Conservation (phyloP, 2,329 filamentous ascomycete genomes). For the Paecilomyces niveus region DNA sequence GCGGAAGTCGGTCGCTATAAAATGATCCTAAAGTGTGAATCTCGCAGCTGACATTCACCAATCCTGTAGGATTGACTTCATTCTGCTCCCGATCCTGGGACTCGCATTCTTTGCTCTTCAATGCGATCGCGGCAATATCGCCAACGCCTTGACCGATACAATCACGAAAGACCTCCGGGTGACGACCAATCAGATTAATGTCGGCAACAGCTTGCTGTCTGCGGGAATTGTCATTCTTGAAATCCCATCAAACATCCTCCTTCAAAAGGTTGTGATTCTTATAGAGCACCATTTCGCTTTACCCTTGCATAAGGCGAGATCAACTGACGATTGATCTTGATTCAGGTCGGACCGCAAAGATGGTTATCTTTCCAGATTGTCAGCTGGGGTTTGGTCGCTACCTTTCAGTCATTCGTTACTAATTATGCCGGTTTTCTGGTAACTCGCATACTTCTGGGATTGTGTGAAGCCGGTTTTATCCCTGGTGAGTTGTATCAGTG, state of each 20-base stretch:
- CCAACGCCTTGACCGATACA: conserved; percentile 47
- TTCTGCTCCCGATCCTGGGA: conserved; percentile 21
- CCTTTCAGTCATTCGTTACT: conserved; percentile 48
- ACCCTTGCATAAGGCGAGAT: background rate
- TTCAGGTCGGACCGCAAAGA: conserved; percentile 45
- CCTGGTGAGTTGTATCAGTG: conserved; percentile 32
- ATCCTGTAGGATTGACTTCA: conserved; percentile 21
- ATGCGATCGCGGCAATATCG: conserved; percentile 34
- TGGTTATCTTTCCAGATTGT: conserved; percentile 51
- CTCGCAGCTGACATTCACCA: background rate
- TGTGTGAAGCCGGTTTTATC: conserved; percentile 51
- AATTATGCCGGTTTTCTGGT: conserved; percentile 43
- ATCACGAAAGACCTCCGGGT: conserved; percentile 46
- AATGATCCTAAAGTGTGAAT: background rate
- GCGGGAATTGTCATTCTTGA: conserved; percentile 43
- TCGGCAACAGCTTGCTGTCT: conserved; percentile 47
- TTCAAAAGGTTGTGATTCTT: conserved; percentile 19
- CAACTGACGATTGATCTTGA: conserved; percentile 4
- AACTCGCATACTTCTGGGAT: conserved; percentile 46
- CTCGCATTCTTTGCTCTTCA: conserved; percentile 22
- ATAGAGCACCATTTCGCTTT: background rate
- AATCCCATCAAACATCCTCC: conserved; percentile 49
- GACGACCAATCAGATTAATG: conserved; percentile 48
- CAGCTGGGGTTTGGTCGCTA: conserved; percentile 47
- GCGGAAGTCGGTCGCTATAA: background rate